A percentile compares a stretch with the other conserved stretches of the same genome.
Evolutionary conservation across 164 flowering plant genomes (phyloP).

Genomic region (Sedum album): DNA sequence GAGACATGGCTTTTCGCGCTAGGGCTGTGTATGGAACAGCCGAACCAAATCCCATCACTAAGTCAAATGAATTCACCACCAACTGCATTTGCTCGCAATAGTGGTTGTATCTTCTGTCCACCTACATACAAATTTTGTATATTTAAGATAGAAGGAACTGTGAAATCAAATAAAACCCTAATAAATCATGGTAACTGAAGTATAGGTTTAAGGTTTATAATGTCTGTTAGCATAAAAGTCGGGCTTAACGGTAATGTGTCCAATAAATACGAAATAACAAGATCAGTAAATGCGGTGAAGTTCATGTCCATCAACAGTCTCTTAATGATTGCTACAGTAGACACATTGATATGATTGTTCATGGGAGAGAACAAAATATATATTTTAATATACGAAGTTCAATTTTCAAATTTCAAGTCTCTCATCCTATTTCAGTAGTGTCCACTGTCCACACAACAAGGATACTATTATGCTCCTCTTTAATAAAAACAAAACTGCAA

Average conservation of each 20-base stretch:
- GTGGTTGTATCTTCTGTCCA: conserved; percentile 83
- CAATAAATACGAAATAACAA: not conserved
- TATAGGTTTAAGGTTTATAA: not conserved
- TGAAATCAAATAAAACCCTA: not conserved
- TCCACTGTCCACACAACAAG: conserved; percentile 7
- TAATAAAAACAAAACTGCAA: conserved; percentile 1
- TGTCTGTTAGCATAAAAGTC: not conserved
- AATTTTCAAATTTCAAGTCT: not conserved
- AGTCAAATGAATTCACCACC: conserved; percentile 91
- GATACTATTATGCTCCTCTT: not conserved
- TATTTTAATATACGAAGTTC: too few species aligned
- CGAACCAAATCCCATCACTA: conserved; percentile 89
- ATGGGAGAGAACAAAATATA: conserved; percentile 6
- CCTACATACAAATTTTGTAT: conserved; percentile 28
- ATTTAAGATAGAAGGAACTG: not conserved
- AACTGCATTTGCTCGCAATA: conserved; percentile 95
- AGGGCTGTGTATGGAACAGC: conserved; percentile 83
- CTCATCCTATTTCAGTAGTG: not conserved
- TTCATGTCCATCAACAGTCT: not conserved
- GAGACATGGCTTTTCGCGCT: conserved; percentile 95
- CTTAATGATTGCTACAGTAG: conserved; percentile 4
- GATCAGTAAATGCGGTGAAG: not conserved
- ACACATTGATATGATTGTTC: conserved; percentile 6
- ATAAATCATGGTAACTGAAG: not conserved
- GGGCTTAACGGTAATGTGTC: not conserved